phyloP scores from a whole-genome alignment of 768 basidiomycete genomes.

The Tephrocybe sp. region DNA sequence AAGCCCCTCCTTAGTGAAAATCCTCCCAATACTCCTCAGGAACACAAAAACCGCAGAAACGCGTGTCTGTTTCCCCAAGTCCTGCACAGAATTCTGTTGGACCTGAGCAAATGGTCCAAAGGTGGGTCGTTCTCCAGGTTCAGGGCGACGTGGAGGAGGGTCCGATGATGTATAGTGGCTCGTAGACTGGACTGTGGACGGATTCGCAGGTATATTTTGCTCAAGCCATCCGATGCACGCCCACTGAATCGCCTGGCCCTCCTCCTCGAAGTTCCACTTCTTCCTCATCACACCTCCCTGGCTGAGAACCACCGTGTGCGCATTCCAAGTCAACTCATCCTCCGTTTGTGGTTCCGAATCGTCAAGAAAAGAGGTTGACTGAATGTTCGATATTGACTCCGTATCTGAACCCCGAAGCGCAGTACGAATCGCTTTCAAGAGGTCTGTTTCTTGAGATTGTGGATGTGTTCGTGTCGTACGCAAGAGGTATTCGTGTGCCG shows the following conservation, averaged over 20 bases:
- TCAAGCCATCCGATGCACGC: conserved; percentile 79
- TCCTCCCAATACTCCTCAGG: conserved; percentile 69
- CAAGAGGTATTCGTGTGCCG: conserved; percentile 43
- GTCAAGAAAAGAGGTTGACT: conserved; percentile 40
- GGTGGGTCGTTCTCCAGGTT: conserved; percentile 36
- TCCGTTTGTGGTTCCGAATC: conserved; percentile 45
- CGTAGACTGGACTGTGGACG: conserved; percentile 26
- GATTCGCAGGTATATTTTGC: conserved; percentile 35
- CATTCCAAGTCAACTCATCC: conserved; percentile 73
- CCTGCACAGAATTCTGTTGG: conserved; percentile 38
- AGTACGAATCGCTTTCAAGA: conserved; percentile 58
- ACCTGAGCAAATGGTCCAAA: conserved; percentile 56
- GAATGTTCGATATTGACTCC: conserved; percentile 39
- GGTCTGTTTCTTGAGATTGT: conserved; percentile 30
- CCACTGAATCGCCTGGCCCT: conserved; percentile 73
- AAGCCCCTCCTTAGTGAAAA: conserved; percentile 68
- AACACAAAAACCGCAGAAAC: conserved; percentile 75
- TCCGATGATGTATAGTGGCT: conserved; percentile 35
- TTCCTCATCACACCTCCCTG: conserved; percentile 67
- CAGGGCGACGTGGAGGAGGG: conserved; percentile 18
- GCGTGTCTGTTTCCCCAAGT: conserved; percentile 34
- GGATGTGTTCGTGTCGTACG: conserved; percentile 22
- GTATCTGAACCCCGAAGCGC: conserved; percentile 58
- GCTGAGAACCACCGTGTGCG: conserved; percentile 59
- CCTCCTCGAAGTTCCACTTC: conserved; percentile 74